Evolutionary conservation across 352 stramenopile genomes (phyloP), one percentile per base, ranked within the genome.

Genomic region (Lagenidium giganteum): DNA sequence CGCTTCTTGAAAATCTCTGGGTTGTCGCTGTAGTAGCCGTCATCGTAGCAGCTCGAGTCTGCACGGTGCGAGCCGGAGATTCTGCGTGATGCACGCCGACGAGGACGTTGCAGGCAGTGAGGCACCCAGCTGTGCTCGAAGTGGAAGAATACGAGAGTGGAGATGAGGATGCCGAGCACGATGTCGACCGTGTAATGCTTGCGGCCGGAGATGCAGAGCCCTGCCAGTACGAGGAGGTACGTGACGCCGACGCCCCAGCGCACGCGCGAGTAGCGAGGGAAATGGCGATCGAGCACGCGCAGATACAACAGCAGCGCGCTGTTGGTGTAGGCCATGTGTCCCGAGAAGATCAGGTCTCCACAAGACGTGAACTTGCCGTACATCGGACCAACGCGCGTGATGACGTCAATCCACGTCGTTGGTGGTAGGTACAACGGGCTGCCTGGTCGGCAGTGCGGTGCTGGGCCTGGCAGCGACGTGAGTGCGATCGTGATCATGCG

Each of bases 171-270:
- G 13, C 75, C 75, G 29, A 88, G 68, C 28, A 84, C 71, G 5
- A 88, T 67, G 49, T 88, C 75, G n/a, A 88, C 75, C 5, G 76
- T 85, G 56, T 88, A 88, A 48, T 88, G 76, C 42, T 86, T 86
- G 46, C 76, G 72, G 12, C 70, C 70, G 13, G 72, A 64, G 40
- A 88, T 74, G 35, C 70, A 84, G 14, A 88, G 51, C 39, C 34
- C 56, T 4, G 68, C 71, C 29, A 86, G 53, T 11, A 76, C 49
- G 20, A 64, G 24, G 22, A 88, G 35, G 50, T 88, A 85, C 27
- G 54, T 35, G 36, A 77, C 54, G 30, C 72, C 76, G 18, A 78
- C 48, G 23, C 65, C 51, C 66, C 73, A 86, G 23, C 70, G 66
- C 28, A 83, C 52, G 18, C 61, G 60, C 21, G 73, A 83, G n/a